Evolutionary conservation across 176 grass and related monocot species (phyloP), one percentile per base, ranked within the genome.

Genomic region (Paspalum notatum): DNA sequence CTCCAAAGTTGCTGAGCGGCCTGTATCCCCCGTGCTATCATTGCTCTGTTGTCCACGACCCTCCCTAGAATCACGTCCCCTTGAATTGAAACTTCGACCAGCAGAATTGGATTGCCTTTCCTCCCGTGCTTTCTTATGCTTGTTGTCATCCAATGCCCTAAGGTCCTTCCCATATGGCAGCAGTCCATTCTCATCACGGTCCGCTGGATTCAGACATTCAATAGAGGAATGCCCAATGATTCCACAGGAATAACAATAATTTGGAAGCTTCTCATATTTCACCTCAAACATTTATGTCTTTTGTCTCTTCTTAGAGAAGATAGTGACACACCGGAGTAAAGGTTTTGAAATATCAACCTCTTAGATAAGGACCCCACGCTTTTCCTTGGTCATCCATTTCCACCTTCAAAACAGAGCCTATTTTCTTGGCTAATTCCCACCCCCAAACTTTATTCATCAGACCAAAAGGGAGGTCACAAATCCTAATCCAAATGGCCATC

Each of bases 1-100:
- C 0, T 2, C 17, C 8, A 6, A 1, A 6, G 6, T 18, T 1
- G 8, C 3, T 6, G 38, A 9, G 0, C 38, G 7, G 0, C 8
- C 8, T 5, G 63, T 42, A 1, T 11, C 43, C 1, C 63, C 39
- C 9, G 1, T 0, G 9, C 10, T 22, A 3, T 13, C 6, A 12
- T 9, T 45, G 2, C 40, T 16, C 4, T 45, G 6, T 1, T 12
- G 65, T 8, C 9, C 39, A 21, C 21, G 40, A 6, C 4, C 63
- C 7, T 66, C 38, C 41, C 63, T n/a, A 18, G 17, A 66, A 9
- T 20, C 63, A 3, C 17, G 0, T 1, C 63, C 63, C 1, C 6
- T 2, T 1, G 39, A 66, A 20, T 41, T 41, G 37, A 9, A 5
- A 13, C 38, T 42, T 0, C 16, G 7, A 0, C 17, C 3, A 11